These are phyloP conservation scores for Niebla homalea DNA, from an alignment of 495 filamentous ascomycete genomes.

Conservation along the genomic window DNA sequence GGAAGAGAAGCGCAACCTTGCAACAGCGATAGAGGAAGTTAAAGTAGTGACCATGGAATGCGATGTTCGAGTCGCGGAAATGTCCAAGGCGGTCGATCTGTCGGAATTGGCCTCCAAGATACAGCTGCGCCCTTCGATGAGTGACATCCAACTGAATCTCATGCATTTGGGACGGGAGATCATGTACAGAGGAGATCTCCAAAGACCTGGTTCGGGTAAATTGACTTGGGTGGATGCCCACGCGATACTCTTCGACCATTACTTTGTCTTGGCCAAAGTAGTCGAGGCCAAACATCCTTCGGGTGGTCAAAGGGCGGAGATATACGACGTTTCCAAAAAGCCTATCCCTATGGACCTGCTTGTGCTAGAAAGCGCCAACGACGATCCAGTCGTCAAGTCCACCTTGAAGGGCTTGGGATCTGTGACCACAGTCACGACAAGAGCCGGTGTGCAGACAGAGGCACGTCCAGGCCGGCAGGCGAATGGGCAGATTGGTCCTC, in stretches of 20 bases:
- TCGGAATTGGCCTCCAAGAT: slow-evolving; percentile 73
- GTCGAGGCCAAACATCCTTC: slow-evolving; percentile 51
- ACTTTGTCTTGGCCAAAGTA: slow-evolving; percentile 81
- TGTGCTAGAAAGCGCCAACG: slow-evolving; percentile 77
- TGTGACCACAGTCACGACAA: slow-evolving; percentile 42
- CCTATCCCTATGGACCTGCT: slow-evolving; percentile 96
- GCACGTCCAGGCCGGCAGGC: slow-evolving; percentile 40
- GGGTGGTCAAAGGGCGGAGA: slow-evolving; percentile 58
- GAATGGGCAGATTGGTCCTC: slow-evolving; percentile 34
- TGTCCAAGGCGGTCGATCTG: slow-evolving; percentile 80
- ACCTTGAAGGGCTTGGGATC: slow-evolving; percentile 62
- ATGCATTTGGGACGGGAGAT: slow-evolving; percentile 85
- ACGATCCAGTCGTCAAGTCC: slow-evolving; percentile 80
- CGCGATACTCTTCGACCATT: slow-evolving; percentile 91
- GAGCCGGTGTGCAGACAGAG: slow-evolving; percentile 30
- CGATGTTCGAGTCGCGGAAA: slow-evolving; percentile 87
- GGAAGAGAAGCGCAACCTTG: slow-evolving; percentile 81
- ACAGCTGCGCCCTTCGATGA: slow-evolving; percentile 73
- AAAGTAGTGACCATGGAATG: slow-evolving; percentile 84
- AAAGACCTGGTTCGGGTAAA: slow-evolving; percentile 66
- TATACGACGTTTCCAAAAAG: slow-evolving; percentile 86
- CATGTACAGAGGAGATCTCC: slow-evolving; percentile 79
- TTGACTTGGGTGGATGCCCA: slow-evolving; percentile 88
- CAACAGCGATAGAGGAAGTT: slow-evolving; percentile 87
- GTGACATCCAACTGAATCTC: slow-evolving; percentile 75